Evolutionary conservation across 2,329 filamentous ascomycete genomes (phyloP), one percentile per base, ranked within the genome.

Genomic region (Xylaria sp.): DNA sequence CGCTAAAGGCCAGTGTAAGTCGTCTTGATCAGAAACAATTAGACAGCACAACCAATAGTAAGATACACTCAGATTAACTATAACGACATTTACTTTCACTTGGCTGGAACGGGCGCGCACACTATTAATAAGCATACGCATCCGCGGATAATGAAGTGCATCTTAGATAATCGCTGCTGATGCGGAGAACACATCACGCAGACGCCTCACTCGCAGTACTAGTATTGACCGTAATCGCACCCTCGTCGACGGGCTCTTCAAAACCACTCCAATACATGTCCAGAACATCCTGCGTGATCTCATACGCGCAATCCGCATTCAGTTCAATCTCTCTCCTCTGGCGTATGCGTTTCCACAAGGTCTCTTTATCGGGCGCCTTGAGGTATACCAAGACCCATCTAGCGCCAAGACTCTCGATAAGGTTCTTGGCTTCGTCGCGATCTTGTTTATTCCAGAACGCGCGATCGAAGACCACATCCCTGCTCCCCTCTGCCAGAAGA

Each of bases 341-440:
- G n/a, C 63, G 51, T n/a, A 79, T 77, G 25, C 78, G 70, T 11
- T 66, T 49, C 75, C 78, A 78, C 0, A 79, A 51, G 6, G 73
- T 55, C 4, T 75, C 74, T 45, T 73, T 76, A 29, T 70, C 70
- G 6, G 69, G 72, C 1, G 74, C 70, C 5, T 72, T 58, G 22
- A 77, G 73, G 62, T 74, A 75, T 0, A 79, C 69, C 4, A 79
- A 61, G 1, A 79, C 74, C 74, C 73, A 77, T 38, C 75, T 70
- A 1, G 68, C 77, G 9, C 73, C 75, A 5, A 72, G 61, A 0
- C 51, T 20, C 45, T 77, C 71, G 6, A 77, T 66, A 0, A 76
- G 31, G 1, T 27, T 25, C 63, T 75, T 77, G 45, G 74, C 77
- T 47, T 77, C 71, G 17, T 77, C 74, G 6, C 78, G 66, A 44